A percentile compares a stretch with the other conserved stretches of the same genome.
These are phyloP conservation scores for Rhodotorula glutinis DNA, from an alignment of 1,284 basidiomycete species.

Conservation along the genomic window DNA sequence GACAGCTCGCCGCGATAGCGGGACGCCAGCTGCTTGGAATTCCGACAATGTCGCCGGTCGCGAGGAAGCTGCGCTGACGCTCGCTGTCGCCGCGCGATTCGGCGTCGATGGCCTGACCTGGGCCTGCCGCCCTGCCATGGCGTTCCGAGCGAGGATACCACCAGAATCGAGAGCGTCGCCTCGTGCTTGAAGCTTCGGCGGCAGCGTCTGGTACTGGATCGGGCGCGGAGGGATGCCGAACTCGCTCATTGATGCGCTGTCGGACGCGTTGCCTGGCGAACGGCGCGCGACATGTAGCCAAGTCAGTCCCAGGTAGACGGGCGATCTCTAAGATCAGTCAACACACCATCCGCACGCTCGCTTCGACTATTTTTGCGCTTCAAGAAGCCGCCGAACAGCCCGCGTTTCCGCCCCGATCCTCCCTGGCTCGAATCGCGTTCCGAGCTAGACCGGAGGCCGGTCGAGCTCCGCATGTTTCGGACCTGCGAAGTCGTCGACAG, in stretches of 20 bases:
- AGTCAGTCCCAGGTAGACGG: neutral
- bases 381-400: constrained; percentile 27
- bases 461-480: constrained; percentile 15
- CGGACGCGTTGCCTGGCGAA: constrained; percentile 7
- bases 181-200: constrained; percentile 39
- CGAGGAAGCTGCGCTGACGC: too few species aligned
- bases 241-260: constrained; percentile 7
- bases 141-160: constrained; percentile 1
- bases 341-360: constrained; percentile 17
- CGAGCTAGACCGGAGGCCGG: constrained; percentile 10
- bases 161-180: constrained; percentile 30
- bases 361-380: constrained; percentile 24
- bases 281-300: neutral
- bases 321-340: neutral
- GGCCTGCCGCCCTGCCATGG: neutral
- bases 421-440: constrained; percentile 2
- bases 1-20: too few species aligned
- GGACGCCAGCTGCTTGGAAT: too few species aligned
- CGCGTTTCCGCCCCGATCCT: constrained; percentile 26
- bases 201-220: constrained; percentile 25
- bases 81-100: constrained; percentile 1
- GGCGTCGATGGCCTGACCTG: constrained; percentile 7
- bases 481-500: constrained; percentile 12
- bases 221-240: constrained; percentile 4
- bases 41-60: too few species aligned